Evolutionary conservation across 1,284 basidiomycete species (phyloP), one percentile per base, ranked within the genome.

Genomic region (Prillingera fragicola): DNA sequence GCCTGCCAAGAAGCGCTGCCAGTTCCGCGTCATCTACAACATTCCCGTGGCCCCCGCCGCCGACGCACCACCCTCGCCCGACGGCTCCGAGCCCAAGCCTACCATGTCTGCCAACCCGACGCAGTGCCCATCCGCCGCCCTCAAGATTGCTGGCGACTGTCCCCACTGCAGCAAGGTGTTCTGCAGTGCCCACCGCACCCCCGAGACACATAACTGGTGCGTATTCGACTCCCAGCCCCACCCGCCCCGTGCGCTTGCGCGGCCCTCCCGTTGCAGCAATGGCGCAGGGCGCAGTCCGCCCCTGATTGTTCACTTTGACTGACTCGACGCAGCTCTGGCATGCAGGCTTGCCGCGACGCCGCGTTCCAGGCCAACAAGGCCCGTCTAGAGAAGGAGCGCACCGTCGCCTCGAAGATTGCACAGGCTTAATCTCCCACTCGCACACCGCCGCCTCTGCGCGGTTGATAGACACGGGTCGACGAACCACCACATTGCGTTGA

Each of bases 281-380:
- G n/a, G 29, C n/a, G n/a, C n/a, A n/a, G n/a, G n/a, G n/a, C n/a
- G n/a, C n/a, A n/a, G n/a, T n/a, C n/a, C n/a, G n/a, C n/a, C n/a
- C n/a, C n/a, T n/a, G n/a, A n/a, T n/a, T n/a, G n/a, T n/a, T n/a
- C n/a, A n/a, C n/a, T n/a, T 15, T 28, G 15, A 41, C 53, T 57
- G 41, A 57, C 41, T 14, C 24, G 15, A 24, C 34, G 13, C 53
- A 69, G 69, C 49, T 53, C 66, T 23, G 64, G 63, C 33, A 67
- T 72, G 54, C 68, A 71, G 55, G 65, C 66, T 7, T 71, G 71
- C 55, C 60, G 70, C 26, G 71, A 73, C 32, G 71, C 71, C 22
- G 72, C 72, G 1, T 72, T 73, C 57, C 67, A 71, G 41, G 70
- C 70, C 23, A 74, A 74, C 65, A 71, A 71, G 56, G 71, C 68